These are phyloP conservation scores for Acanthamoeba lugdunensis DNA, from an alignment of 208 protist species.

Conservation along the genomic window DNA sequence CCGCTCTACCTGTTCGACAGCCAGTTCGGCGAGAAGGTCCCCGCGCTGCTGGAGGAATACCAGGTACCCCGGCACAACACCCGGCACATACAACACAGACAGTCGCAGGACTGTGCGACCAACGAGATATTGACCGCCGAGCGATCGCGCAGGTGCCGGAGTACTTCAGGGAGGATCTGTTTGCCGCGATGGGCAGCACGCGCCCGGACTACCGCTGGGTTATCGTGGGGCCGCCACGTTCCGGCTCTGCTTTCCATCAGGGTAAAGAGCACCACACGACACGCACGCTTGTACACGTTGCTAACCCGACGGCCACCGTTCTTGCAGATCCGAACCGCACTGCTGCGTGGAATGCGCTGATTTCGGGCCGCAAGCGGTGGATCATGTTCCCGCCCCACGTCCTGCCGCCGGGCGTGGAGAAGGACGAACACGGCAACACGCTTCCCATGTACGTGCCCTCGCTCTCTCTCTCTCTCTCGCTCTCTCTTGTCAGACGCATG, in stretches of 20 bases:
- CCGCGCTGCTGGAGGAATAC: slow-evolving; percentile 49
- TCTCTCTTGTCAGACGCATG: neutral
- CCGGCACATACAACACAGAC: neutral
- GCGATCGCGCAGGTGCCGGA: neutral
- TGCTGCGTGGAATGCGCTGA: slow-evolving; percentile 76
- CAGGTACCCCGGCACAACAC: neutral
- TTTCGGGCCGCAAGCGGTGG: slow-evolving; percentile 80
- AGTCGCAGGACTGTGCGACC: neutral
- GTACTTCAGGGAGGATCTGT: slow-evolving; percentile 79
- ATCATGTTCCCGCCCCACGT: slow-evolving; percentile 78
- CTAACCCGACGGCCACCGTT: neutral
- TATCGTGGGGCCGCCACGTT: slow-evolving; percentile 73
- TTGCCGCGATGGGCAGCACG: slow-evolving; percentile 62
- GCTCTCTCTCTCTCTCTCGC: no score
- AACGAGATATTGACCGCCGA: neutral
- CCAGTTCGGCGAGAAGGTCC: slow-evolving; percentile 77
- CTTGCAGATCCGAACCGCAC: slow-evolving; percentile 79
- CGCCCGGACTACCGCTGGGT: slow-evolving; percentile 76
- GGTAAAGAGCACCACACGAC: neutral
- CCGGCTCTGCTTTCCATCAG: slow-evolving; percentile 78
- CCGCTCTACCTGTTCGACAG: slow-evolving; percentile 82
- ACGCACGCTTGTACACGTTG: neutral
- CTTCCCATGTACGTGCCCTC: slow-evolving; percentile 26
- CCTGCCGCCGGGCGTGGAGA: slow-evolving; percentile 69
- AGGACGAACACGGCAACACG: slow-evolving; percentile 40